phyloP scores from a whole-genome alignment of 441 rosid genomes.

The Pelargonium australe region DNA sequence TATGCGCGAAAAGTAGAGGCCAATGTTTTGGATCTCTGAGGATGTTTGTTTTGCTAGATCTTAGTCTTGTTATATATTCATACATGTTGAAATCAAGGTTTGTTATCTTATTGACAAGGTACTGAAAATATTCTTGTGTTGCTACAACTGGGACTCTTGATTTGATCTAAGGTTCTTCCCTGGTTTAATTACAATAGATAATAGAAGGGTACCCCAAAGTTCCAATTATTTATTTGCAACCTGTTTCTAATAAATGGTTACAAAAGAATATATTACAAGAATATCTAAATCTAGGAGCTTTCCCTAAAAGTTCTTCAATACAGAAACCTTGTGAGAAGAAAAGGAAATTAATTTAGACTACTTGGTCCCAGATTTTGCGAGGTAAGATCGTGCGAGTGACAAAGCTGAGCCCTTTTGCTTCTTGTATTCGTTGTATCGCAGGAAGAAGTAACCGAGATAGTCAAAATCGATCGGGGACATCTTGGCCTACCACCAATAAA shows the following conservation, averaged over 20 bases:
- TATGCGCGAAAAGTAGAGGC: neutral
- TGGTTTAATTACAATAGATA: neutral
- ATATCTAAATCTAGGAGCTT: conserved; percentile 9
- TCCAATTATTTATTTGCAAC: conserved; percentile 14
- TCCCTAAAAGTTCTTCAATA: conserved; percentile 8
- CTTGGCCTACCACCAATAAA: conserved; percentile 53
- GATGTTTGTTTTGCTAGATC: conserved; percentile 26
- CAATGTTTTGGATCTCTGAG: conserved; percentile 15
- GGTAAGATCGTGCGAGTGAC: conserved; percentile 50
- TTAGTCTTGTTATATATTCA: conserved; percentile 5
- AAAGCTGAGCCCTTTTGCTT: conserved; percentile 49
- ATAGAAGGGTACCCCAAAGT: neutral
- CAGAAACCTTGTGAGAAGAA: conserved; percentile 7
- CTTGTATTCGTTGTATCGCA: conserved; percentile 80
- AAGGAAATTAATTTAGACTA: conserved; percentile 12
- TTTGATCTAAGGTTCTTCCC: too few species aligned
- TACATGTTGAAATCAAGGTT: conserved; percentile 26
- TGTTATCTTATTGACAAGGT: conserved; percentile 19
- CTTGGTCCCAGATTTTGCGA: conserved; percentile 27
- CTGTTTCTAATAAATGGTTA: conserved; percentile 17
- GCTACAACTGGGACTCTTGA: too few species aligned
- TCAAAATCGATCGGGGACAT: conserved; percentile 93
- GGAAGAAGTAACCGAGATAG: conserved; percentile 76
- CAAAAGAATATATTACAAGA: conserved; percentile 27
- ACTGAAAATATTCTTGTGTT: neutral